A percentile compares a stretch with the other conserved stretches of the same genome.
These are phyloP conservation scores for Trichoderma virens DNA, from an alignment of 495 filamentous ascomycete genomes.

Conservation along the genomic window DNA sequence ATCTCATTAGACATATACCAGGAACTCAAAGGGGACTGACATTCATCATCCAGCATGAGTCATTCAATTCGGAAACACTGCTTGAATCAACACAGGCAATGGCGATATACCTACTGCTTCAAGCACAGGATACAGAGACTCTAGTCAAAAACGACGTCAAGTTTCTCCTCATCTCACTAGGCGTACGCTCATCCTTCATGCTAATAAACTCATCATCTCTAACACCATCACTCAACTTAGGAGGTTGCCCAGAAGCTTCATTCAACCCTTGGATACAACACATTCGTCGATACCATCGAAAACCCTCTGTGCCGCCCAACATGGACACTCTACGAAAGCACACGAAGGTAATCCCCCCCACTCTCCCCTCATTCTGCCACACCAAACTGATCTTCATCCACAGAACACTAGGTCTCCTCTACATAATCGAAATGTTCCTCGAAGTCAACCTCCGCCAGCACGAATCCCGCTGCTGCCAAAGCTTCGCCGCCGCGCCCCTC, in stretches of 20 bases:
- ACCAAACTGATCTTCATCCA: not conserved
- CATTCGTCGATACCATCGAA: not conserved
- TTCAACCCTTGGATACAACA: not conserved
- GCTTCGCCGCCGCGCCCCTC: not conserved
- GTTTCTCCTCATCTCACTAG: not conserved
- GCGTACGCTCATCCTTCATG: not conserved
- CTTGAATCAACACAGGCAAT: not conserved
- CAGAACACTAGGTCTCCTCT: not conserved
- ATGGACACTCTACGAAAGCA: not conserved
- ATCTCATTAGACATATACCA: not conserved
- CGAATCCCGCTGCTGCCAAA: not conserved
- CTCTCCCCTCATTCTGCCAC: no score
- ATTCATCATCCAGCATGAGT: not conserved
- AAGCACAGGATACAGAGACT: not conserved
- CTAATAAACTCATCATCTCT: not conserved
- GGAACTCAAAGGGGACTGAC: not conserved
- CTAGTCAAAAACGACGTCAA: constrained; percentile 1
- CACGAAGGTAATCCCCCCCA: not conserved
- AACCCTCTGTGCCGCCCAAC: not conserved
- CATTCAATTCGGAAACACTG: not conserved
- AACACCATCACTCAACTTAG: not conserved
- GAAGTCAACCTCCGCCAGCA: not conserved
- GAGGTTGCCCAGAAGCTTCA: not conserved
- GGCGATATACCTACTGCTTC: constrained; percentile 2
- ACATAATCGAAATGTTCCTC: not conserved